Base-by-base conservation (phyloP, 1,284 basidiomycete species). In the Pseudozyma thailandica region DNA sequence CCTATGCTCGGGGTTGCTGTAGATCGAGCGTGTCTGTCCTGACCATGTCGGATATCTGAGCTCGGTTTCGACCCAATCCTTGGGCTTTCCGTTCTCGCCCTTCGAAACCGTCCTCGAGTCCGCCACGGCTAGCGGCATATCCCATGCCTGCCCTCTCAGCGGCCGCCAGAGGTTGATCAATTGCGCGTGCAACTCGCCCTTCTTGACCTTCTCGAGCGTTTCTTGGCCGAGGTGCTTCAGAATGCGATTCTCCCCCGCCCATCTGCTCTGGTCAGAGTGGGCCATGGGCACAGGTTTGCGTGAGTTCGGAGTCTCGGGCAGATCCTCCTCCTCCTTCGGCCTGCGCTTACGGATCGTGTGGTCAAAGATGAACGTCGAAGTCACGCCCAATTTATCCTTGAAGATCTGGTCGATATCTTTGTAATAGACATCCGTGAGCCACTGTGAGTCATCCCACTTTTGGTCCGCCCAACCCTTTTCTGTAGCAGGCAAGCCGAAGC, bases 161-260 rank as follows among this genome's bases (percentile, higher is more conserved):
- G 89, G 89, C 8, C 89, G 83, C 90, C 90, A 91, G 57, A 90
- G 86, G 83, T 90, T 91, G 83, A 91, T 87, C 51, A 90, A 88
- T 78, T 90, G 89, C 83, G 87, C 88, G 21, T 88, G 87, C 25
- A 76, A 43, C 28, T 77, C 55, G 18, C 72, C 76, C 4, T 39
- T 31, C 35, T 71, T 62, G 47, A 78, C 76, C 18, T 46, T 44
- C 12, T 71, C 68, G 13, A 75, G 61, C 31, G 52, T 53, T 20
- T 78, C 72, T 23, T 77, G 20, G 28, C 76, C 76, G 2, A 78
- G 61, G 26, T 78, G 76, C 49, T 72, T 76, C 10, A 31, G 25
- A 26, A 78, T 53, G 7, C 76, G 63, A 43, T 74, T 72, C 44
- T 75, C 72, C 18, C 76, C 76, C 16, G 76, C 71, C 64, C 62